These are phyloP conservation scores for Lasiodiplodia hormozganensis DNA, from an alignment of 2,329 filamentous ascomycete genomes.

Conservation along the genomic window DNA sequence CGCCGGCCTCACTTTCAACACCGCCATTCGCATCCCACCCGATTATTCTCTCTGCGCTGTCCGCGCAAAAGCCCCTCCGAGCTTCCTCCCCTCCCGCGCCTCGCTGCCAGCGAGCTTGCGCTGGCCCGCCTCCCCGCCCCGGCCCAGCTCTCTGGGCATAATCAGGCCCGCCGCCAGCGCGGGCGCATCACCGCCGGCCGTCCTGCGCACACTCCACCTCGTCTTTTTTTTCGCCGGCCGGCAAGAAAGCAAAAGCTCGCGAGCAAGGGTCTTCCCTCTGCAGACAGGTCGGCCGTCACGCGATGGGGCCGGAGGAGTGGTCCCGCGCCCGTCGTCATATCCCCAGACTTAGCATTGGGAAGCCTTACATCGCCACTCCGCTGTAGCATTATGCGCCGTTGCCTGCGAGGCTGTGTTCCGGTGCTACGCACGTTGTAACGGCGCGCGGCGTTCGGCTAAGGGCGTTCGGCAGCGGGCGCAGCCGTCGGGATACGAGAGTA, in stretches of 20 bases:
- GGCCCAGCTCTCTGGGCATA: conserved; percentile 5
- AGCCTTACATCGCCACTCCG: conserved; percentile 23
- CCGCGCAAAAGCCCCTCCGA: not conserved
- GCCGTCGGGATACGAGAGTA: conserved; percentile 19
- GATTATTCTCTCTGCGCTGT: conserved; percentile 15
- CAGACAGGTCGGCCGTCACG: not conserved
- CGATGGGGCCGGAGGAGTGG: not conserved
- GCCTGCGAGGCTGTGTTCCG: conserved; percentile 5
- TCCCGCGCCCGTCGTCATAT: not conserved
- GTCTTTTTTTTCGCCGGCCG: conserved; percentile 23
- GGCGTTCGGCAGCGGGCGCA: conserved; percentile 1
- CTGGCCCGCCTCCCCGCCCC: conserved; percentile 13
- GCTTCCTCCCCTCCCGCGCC: not conserved
- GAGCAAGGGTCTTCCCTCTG: conserved; percentile 16
- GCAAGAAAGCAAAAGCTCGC: not conserved
- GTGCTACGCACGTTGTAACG: conserved; percentile 18
- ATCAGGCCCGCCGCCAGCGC: conserved; percentile 10
- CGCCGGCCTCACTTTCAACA: conserved; percentile 24
- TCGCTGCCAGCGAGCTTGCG: not conserved
- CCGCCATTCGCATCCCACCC: conserved; percentile 18
- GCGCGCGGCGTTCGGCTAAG: conserved; percentile 14
- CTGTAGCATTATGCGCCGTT: conserved; percentile 12
- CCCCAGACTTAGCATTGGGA: not conserved
- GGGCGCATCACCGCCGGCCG: conserved; percentile 20
- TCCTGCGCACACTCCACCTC: conserved; percentile 14